These are phyloP conservation scores for Pleodorina starrii DNA, from an alignment of 139 green algal species.

Conservation along the genomic window DNA sequence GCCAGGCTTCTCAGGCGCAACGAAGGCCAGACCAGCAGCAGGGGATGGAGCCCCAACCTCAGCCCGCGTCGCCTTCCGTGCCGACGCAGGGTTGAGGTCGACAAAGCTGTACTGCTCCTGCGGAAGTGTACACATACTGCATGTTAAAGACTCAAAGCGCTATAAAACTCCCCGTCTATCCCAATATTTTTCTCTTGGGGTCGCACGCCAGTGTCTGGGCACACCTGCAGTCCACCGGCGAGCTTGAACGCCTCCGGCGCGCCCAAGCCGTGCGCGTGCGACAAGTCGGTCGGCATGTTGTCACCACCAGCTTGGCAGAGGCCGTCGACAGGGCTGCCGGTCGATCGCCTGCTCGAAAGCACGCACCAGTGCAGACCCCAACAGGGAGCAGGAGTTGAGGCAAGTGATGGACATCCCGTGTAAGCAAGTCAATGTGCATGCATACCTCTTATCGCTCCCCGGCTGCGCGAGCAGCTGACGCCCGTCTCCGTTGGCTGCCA, in stretches of 20 bases:
- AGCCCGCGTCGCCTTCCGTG: background rate
- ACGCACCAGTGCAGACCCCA: too few species aligned
- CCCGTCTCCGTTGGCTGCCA: background rate
- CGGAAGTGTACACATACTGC: too few species aligned
- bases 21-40: background rate
- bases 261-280: slow-evolving; percentile 29
- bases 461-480: background rate
- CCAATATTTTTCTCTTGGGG: too few species aligned
- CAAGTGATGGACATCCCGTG: too few species aligned
- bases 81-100: slow-evolving; percentile 19
- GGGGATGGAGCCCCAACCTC: too few species aligned
- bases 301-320: background rate
- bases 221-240: background rate
- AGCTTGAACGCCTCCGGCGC: slow-evolving; percentile 8
- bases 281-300: background rate
- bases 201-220: background rate
- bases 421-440: too few species aligned
- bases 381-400: too few species aligned
- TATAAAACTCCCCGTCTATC: too few species aligned
- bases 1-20: background rate
- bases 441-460: background rate
- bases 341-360: slow-evolving; percentile 40
- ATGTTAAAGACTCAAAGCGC: background rate
- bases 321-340: slow-evolving; percentile 41
- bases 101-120: slow-evolving; percentile 32